Evolutionary conservation across 768 basidiomycete genomes (phyloP), one percentile per base, ranked within the genome.

Genomic region (Tephrocybe sp.): DNA sequence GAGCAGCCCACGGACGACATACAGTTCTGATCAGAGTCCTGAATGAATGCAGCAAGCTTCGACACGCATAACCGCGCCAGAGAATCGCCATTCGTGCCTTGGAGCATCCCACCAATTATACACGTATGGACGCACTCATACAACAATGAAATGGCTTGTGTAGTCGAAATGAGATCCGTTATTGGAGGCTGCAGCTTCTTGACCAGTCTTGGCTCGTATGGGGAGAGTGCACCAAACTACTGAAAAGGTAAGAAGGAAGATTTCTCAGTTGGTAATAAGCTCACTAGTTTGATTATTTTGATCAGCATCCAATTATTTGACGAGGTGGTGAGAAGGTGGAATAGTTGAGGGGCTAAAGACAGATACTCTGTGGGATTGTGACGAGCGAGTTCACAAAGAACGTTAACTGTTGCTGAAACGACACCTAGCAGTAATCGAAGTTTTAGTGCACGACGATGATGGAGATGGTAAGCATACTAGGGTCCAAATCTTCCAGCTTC

Each of bases 261-360:
- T 40, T 14, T 41, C 30, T 10, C 17, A 15, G 14, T 8, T 3
- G n/a, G 25, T 38, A 17, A 3, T 32, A 24, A 40, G 52, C 51
- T 61, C 68, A 94, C 96, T 67, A 98, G 69, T 71, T 99, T 99
- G 65, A 98, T 86, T 48, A 98, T 88, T 71, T 99, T 99, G 68
- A 99, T 99, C 53, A 99, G 79, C 92, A 98, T 96, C 97, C 97
- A 99, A 61, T 99, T 99, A 68, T 99, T 98, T 9, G 90, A 88
- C 10, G 93, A 93, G 2, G 87, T 93, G 0, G 93, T 97, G 53
- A 99, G 73, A 10, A 98, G 78, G 61, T 90, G 92, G 68, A 98
- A 99, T 48, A 98, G 68, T 59, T 90, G 90, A 9, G 97, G 97
- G 2, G 96, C 97, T 34, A 99, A 70, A 3, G 85, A 76, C 7